Conservation (phyloP, 768 basidiomycete genomes). For the Lentinula guzmanii region DNA sequence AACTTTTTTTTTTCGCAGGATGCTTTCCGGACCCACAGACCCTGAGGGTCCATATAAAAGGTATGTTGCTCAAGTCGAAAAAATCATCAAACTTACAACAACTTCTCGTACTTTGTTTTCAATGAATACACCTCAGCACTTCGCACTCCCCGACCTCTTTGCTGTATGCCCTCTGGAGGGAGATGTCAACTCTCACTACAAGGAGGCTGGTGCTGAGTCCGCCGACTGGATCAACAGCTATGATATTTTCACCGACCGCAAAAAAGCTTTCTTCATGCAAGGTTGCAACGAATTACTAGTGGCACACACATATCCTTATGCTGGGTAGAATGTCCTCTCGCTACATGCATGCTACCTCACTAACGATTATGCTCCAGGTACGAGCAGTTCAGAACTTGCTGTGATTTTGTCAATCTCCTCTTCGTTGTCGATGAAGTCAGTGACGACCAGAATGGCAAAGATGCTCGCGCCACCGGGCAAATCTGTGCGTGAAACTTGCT, state of each 20-base stretch:
- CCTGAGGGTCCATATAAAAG: neutral
- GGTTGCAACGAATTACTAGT: slow-evolving; percentile 57
- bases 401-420: slow-evolving; percentile 41
- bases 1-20: neutral
- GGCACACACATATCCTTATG: slow-evolving; percentile 56
- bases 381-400: slow-evolving; percentile 17
- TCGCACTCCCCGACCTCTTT: slow-evolving; percentile 54
- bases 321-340: slow-evolving; percentile 49
- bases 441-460: slow-evolving; percentile 55
- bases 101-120: neutral
- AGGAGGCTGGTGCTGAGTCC: slow-evolving; percentile 48
- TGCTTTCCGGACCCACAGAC: neutral
- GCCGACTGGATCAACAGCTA: slow-evolving; percentile 59
- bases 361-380: neutral
- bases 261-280: slow-evolving; percentile 58
- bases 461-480: slow-evolving; percentile 47
- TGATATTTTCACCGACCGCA: slow-evolving; percentile 51
- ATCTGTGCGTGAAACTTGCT: slow-evolving; percentile 22
- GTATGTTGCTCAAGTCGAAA: neutral
- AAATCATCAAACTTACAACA: neutral
- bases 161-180: slow-evolving; percentile 39
- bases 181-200: slow-evolving; percentile 52
- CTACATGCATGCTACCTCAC: slow-evolving; percentile 22
- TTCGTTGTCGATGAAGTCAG: slow-evolving; percentile 67
- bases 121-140: slow-evolving; percentile 21